Evolutionary conservation across 495 filamentous ascomycete genomes (phyloP), one percentile per base, ranked within the genome.

Genomic region (Hypoxylon rickii): DNA sequence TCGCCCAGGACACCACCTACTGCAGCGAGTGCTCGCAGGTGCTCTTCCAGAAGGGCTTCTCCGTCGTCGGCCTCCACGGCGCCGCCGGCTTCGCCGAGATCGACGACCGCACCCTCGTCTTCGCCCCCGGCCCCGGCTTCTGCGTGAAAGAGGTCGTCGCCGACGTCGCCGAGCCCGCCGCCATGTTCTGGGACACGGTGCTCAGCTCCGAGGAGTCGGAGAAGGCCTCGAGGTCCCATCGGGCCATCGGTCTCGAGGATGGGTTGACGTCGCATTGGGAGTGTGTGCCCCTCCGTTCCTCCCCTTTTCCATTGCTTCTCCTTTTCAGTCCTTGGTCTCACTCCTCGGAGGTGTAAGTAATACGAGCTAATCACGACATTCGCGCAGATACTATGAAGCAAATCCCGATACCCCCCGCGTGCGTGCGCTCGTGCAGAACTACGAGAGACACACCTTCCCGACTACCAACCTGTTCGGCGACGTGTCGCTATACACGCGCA

Each of bases 71-170:
- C 31, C 12, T 7, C 12, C 24, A 62, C 43, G 58, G 58, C 16
- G 58, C 58, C 7, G 37, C 7, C 7, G 58, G 45, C 2, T 32
- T 62, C 20, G 38, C 58, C 37, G 41, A 52, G 22, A 40, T 62
- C 46, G 42, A 62, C 32, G 47, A 52, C n/a, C 18, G 10, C 6
- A 62, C 58, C 20, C 33, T 62, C 2, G 46, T 62, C 3, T 62
- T 56, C 38, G 58, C 58, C 10, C 58, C 58, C 16, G 17, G 24
- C 18, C 31, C 52, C 7, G 2, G 3, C 1, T 56, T 52, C 38
- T 62, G 58, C 43, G 16, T 52, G 36, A 56, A 52, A 47, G 58
- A 62, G 58, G 21, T 62, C 52, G 43, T 62, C 2, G 58, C 58
- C 12, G 58, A 62, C 12, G 22, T 48, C 11, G 51, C 38, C 6